A percentile compares a stretch with the other conserved stretches of the same genome.
phyloP scores from a whole-genome alignment of 192 early-diverging fungal genomes.

The Backusella tarrabulga region DNA sequence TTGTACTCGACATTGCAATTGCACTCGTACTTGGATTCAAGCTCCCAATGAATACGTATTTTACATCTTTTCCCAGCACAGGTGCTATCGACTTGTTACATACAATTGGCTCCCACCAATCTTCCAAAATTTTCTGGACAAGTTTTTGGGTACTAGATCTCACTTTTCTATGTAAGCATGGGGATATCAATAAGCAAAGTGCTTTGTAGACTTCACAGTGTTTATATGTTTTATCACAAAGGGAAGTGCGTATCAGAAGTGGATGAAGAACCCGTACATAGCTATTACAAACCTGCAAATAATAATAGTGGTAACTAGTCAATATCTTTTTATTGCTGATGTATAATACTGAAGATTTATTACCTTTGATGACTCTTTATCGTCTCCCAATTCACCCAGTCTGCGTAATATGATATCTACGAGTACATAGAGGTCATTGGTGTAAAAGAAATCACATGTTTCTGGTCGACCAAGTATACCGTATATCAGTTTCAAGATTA shows the following conservation, averaged over 20 bases:
- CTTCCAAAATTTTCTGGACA: conserved; percentile 42
- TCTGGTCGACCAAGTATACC: conserved; percentile 61
- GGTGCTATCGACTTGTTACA: conserved; percentile 22
- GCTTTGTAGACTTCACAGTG: conserved; percentile 41
- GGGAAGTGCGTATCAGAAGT: conserved; percentile 60
- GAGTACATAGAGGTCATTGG: conserved; percentile 87
- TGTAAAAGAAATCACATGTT: conserved; percentile 75
- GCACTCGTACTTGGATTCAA: neutral
- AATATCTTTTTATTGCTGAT: neutral
- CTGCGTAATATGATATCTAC: conserved; percentile 86
- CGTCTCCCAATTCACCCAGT: conserved; percentile 60
- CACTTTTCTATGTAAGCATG: conserved; percentile 28
- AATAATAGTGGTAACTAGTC: neutral
- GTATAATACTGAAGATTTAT: neutral
- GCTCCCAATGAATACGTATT: conserved; percentile 16
- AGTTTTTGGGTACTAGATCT: conserved; percentile 44
- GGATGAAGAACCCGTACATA: conserved; percentile 66
- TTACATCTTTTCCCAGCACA: conserved; percentile 14
- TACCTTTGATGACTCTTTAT: conserved; percentile 17
- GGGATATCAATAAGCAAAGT: conserved; percentile 42
- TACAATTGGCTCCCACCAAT: conserved; percentile 45
- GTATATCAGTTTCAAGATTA: conserved; percentile 71
- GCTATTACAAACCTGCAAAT: conserved; percentile 52
- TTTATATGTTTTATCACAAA: conserved; percentile 45
- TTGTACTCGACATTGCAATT: conserved; percentile 1